Evolutionary conservation across 139 green algal genomes (phyloP), one percentile per base, ranked within the genome.

Genomic region (Raphidocelis subcapitata): DNA sequence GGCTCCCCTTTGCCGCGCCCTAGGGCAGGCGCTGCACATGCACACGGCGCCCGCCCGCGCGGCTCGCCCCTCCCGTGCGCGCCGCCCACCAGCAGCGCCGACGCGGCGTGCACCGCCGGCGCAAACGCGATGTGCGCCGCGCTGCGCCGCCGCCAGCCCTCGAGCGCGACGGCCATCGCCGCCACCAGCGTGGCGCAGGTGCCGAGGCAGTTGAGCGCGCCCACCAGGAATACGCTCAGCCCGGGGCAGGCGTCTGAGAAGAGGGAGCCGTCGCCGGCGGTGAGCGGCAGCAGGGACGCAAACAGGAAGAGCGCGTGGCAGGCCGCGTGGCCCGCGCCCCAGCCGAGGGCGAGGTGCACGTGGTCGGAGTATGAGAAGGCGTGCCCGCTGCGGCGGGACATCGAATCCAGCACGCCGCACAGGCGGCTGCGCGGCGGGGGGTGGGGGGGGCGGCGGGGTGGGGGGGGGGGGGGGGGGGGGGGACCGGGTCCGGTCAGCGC

Each of bases 311-410:
- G 57, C 24, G 70, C 73, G 67, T 89, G 81, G 15, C 72, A 74
- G 35, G 81, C 79, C 2, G 36, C 79, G 52, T 89, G 84, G 15
- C 84, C 84, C 26, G 76, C 86, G 62, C 84, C 84, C 84, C 84
- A 89, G 2, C 66, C 84, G 16, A 86, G n/a, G 0, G 81, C 79
- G n/a, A 89, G 67, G 76, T 85, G 84, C n/a, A 89, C 65, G 32
- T 75, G 56, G 73, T 89, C 84, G 2, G 86, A 21, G 15, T 74
- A 36, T 1, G 47, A 60, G 61, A 88, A 86, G 18, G 70, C 33
- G 59, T 83, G 75, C 5, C 60, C 47, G 29, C 35, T 71, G 52
- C 2, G 1, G 2, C 31, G 52, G 0, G 75, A 52, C 75, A 76
- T 69, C 12, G 5, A 26, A 33, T 76, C 59, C 28, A 76, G 54